Evolutionary conservation across 768 basidiomycete genomes (phyloP), one percentile per base, ranked within the genome.

Genomic region (Termitomyces sp.): DNA sequence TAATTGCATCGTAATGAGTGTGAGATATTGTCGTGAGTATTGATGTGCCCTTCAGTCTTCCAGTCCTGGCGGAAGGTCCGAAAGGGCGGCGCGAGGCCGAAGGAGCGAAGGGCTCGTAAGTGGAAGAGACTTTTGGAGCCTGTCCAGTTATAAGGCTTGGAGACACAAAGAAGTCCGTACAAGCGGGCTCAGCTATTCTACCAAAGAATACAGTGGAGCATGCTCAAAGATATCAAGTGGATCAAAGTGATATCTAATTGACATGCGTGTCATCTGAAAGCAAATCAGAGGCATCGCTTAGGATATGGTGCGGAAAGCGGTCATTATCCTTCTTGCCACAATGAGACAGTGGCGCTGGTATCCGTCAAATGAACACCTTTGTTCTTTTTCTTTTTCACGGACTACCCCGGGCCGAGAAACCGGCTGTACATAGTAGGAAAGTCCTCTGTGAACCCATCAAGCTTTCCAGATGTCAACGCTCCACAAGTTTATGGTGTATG

Each of bases 401-500:
- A 46, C 22, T 24, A 7, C 15, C 34, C 8, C 54, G 44, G 54
- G 20, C 55, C 55, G 55, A 39, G 36, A 20, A 53, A 29, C 20
- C 39, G n/a, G 26, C 24, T n/a, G 28, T 5, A 2, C n/a, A n/a
- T 3, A 31, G 7, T 31, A 3, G 18, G 3, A 34, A 10, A 18
- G 5, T 24, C 9, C 10, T 34, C 22, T 10, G 22, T n/a, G 51
- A 9, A 22, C 33, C 16, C 9, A 41, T 18, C 48, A 51, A 45
- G 7, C 18, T 42, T 18, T 44, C 26, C 13, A 41, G 18, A 59
- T 60, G 36, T 10, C 54, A 31, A 55, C 57, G 12, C 64, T 54
- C 24, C 68, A 67, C 24, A 65, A 63, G 39, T 85, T 84, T 67
- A 62, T 86, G 54, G 81, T 90, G 31, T 88, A 82, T 62, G 85